Evolutionary conservation across 805 yeast genomes (phyloP), one percentile per base, ranked within the genome.

Genomic region (Metschnikowia baotianmanensis): DNA sequence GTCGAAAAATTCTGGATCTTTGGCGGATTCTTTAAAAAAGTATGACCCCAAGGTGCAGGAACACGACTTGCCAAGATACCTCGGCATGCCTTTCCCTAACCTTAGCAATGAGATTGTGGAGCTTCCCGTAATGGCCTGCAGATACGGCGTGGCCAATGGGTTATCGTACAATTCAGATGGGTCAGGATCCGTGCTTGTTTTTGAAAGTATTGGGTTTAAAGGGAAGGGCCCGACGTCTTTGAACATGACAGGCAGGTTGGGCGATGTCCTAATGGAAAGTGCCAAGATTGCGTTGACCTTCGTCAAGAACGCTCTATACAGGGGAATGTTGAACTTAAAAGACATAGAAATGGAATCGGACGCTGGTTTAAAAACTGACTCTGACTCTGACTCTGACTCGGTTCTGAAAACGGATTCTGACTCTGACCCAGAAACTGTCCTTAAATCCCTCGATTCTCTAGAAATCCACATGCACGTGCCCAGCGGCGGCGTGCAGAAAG

Each of bases 91-190:
- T 11, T 67, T 69, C 51, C 65, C 71, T 51, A 62, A 55, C 26
- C 34, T 60, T 38, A 53, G 61, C 11, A 58, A 61, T 23, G 73
- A 67, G 30, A 47, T 62, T n/a, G 55, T 57, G 23, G 65, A 57
- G n/a, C 32, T 50, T 20, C 77, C 81, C 1, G 60, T 63, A 19
- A 61, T 69, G 37, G 75, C 86, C 9, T 74, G 73, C 23, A 65
- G 66, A 6, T 71, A 74, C 46, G 96, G 96, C 2, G 75, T 87
- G 6, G 96, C 87, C 9, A 86, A 87, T 57, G 97, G 96, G 0
- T 67, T 89, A 45, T 86, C 96, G 2, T 89, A 88, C 61, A 87
- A 85, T 65, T 79, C 88, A 3, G 86, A 83, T 52, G 96, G 96
- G 1, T 79, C 84, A 5, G 96, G 96, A 0, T 82, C 91, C 1